phyloP scores from a whole-genome alignment of 371 early-diverging fungal genomes.

The Circinella umbellata region DNA sequence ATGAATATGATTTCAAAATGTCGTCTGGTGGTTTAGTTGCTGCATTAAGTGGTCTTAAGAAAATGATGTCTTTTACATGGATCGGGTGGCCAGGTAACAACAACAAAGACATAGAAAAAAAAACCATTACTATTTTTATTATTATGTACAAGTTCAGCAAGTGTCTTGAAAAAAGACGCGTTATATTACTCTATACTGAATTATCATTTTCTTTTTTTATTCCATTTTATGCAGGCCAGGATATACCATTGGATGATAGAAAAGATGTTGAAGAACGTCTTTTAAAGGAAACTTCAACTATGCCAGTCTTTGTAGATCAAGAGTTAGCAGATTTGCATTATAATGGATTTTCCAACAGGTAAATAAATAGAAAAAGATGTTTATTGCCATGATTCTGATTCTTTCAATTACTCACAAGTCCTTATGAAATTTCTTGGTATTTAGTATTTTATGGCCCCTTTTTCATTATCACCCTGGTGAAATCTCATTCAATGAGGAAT shows the following conservation, averaged over 20 bases:
- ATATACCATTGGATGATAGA: conserved; percentile 86
- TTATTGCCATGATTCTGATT: too few relatives aligned
- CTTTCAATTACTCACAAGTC: background rate
- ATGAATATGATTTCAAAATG: conserved; percentile 78
- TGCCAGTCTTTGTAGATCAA: conserved; percentile 97
- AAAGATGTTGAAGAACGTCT: conserved; percentile 74
- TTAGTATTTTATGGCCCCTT: conserved; percentile 96
- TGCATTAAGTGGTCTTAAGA: conserved; percentile 93
- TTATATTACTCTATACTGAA: background rate
- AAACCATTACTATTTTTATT: too few relatives aligned
- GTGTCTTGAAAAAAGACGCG: background rate
- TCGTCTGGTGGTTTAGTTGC: conserved; percentile 98
- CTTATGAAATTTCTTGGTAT: background rate
- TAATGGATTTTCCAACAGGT: conserved; percentile 98
- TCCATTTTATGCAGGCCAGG: conserved; percentile 60
- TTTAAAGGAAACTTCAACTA: conserved; percentile 82
- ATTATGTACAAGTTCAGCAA: too few relatives aligned
- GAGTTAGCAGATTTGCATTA: conserved; percentile 98
- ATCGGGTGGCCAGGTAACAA: conserved; percentile 96
- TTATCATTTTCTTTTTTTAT: background rate
- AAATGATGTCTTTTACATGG: conserved; percentile 97
- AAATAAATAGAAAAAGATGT: conserved; percentile 1
- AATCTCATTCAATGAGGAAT: conserved; percentile 88
- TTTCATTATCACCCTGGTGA: conserved; percentile 99
- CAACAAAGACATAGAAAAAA: too few relatives aligned